Base-by-base conservation (phyloP, 2,329 filamentous ascomycete genomes). In the Colletotrichum destructivum region DNA sequence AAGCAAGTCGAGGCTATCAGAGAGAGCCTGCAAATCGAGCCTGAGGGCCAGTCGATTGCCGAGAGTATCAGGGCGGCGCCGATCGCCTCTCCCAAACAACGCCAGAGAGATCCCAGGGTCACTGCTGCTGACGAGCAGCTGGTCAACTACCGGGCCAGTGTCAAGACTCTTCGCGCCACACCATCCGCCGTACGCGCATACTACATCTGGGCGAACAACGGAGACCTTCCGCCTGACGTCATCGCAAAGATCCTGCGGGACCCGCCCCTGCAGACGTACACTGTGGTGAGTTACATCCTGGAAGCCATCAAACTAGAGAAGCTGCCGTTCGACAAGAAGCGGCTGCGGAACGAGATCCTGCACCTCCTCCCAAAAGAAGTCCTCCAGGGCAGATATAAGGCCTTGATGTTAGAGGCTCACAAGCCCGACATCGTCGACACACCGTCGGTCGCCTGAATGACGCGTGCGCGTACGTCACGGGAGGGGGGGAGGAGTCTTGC, bases 261-360 rank as follows among this genome's bases (percentile, higher is more conserved):
- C 12, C 90, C 90, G 16, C 90, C 92, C 2, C 78, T 94, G 3
- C 83, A 87, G 73, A 82, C 80, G 0, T 79, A 76, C 16, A 93
- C 90, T 0, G 89, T 93, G 1, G 82, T 85, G 1, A 80, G 76
- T 0, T 92, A 93, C 75, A 88, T 94, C 11, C 78, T 92, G 2
- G 83, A 88, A 11, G 87, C 87, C 0, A 81, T 93, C 31, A 79
- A 82, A 57, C 55, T 80, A 7, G 89, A 90, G 75, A 82, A 80
- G 16, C 75, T 92, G 15, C 84, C 86, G 0, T 89, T 84, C 73
- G 83, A 88, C 15, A 82, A 77, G 55, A 75, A 78, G 7, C 82
- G 88, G 55, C 74, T 91, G 38, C 81, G 79, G 31, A 72, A 75
- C 0, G 85, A 88, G 63, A 78, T 91, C 4, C 74, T 89, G 23